A percentile compares a stretch with the other conserved stretches of the same genome.
These are phyloP conservation scores for Pseudohalonectria lignicola DNA, from an alignment of 2,329 filamentous ascomycete genomes.

Conservation along the genomic window DNA sequence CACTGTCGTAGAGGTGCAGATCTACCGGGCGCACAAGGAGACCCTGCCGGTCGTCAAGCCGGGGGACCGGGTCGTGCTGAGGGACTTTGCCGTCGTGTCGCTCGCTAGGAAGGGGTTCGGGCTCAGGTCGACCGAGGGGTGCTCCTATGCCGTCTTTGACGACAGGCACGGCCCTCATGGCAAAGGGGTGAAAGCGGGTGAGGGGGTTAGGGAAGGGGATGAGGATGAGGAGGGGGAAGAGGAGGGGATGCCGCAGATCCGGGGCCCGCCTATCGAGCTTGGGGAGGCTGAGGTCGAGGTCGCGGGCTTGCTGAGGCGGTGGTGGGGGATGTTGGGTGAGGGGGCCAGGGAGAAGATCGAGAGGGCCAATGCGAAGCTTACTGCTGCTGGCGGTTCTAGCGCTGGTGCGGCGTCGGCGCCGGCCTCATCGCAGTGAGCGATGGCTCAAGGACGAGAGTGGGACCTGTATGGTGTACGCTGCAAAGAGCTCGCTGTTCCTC, in stretches of 20 bases:
- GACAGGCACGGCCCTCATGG: too few species aligned
- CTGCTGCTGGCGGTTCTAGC: background rate
- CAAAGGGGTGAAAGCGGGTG: background rate
- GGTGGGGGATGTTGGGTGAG: slow-evolving; percentile 37
- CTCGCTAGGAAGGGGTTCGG: slow-evolving; percentile 45
- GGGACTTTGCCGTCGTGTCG: slow-evolving; percentile 41
- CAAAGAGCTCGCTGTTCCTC: too few species aligned
- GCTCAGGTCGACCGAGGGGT: slow-evolving; percentile 40
- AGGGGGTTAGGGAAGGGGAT: background rate
- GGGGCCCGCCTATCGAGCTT: slow-evolving; percentile 49
- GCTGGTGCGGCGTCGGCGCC: background rate
- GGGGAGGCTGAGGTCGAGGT: slow-evolving; percentile 36
- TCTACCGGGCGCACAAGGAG: slow-evolving; percentile 48
- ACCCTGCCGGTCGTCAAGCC: slow-evolving; percentile 41
- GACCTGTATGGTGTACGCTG: too few species aligned
- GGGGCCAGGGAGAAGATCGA: slow-evolving; percentile 34
- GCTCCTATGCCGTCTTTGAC: slow-evolving; percentile 53
- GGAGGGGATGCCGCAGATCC: slow-evolving; percentile 34
- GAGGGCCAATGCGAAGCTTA: slow-evolving; percentile 30
- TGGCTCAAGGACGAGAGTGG: too few species aligned
- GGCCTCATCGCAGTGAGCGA: background rate
- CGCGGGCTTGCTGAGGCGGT: slow-evolving; percentile 34
- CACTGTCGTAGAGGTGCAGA: slow-evolving; percentile 39
- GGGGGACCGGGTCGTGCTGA: slow-evolving; percentile 49
- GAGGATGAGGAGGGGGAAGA: background rate